Base-by-base conservation (phyloP, 208 protist genomes). In the Acanthamoeba culbertsoni region DNA sequence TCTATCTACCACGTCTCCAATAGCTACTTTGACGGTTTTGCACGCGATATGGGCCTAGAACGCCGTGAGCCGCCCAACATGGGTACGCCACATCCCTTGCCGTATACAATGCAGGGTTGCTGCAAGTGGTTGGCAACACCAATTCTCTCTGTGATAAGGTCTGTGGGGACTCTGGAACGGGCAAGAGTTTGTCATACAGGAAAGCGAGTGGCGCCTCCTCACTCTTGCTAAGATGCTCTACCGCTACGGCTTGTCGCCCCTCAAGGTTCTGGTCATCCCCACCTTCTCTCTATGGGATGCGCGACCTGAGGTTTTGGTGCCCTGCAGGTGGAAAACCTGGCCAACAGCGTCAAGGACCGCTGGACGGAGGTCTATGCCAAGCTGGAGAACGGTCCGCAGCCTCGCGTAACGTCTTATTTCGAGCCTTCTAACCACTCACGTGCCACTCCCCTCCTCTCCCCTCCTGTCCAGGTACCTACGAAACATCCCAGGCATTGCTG, bases 1-100 rank as follows among this genome's bases (percentile, higher is more conserved):
- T 75, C 65, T 12, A 75, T 75, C 65, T 75, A 75, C 28, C 65
- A 75, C 65, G 28, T n/a, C 65, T 75, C 28, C 65, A 75, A 75
- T 37, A 16, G 35, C 28, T 75, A 40, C 65, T 75, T 75, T 37
- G 28, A 37, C 28, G 14, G 20, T 37, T 75, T 75, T n/a, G 65
- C 28, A 14, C 14, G 14, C 28, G 65, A 75, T 12, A 33, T 75
- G 12, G 65, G 65, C 20, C 28, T 75, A n/a, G 51, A 12, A 31
- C 65, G 28, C 28, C 12, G 28, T 12, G 23, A n/a, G 65, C 65
- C 23, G 65, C 65, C 65, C 28, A n/a, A 40, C 65, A 14, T 37
- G 16, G 28, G 28, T 75, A n/a, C n/a, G n/a, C n/a, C n/a, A n/a
- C 28, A 40, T 37, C 65, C 18, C 28, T 37, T 18, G 35, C 16